A percentile compares a stretch with the other conserved stretches of the same genome.
Conservation (phyloP, 306 rosid genomes). For the Elaeagnus macrophylla region DNA sequence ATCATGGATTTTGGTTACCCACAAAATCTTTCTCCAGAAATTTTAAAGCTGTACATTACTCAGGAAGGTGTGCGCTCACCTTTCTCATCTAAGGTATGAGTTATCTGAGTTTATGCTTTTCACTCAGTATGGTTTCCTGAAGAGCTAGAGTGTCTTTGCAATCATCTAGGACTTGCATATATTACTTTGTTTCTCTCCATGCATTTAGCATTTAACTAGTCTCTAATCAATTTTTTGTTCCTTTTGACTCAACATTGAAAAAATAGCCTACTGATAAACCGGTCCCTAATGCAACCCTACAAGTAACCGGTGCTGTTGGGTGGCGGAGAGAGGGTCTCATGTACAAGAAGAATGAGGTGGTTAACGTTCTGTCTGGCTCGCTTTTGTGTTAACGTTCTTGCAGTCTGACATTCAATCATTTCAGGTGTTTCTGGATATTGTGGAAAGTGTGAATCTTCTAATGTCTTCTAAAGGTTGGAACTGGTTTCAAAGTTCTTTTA, state of each 20-base stretch:
- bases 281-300: constrained; percentile 89
- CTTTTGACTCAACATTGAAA: background rate
- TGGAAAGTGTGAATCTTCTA: constrained; percentile 88
- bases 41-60: constrained; percentile 88
- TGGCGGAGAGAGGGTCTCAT: constrained; percentile 93
- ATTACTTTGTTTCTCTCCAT: background rate
- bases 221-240: constrained; percentile 1
- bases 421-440: constrained; percentile 92
- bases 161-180: background rate
- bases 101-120: background rate
- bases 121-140: constrained; percentile 1
- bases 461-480: constrained; percentile 88
- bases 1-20: constrained; percentile 99
- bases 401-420: constrained; percentile 9
- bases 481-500: constrained; percentile 4
- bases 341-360: constrained; percentile 85
- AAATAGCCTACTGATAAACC: constrained; percentile 61
- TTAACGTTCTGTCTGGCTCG: constrained; percentile 1
- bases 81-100: constrained; percentile 87
- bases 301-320: constrained; percentile 96
- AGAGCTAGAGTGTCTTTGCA: background rate
- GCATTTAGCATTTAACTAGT: background rate
- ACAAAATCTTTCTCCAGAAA: constrained; percentile 95
- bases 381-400: constrained; percentile 7
- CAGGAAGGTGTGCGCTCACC: constrained; percentile 99